These are phyloP conservation scores for Oligophagozyma castellii DNA, from an alignment of 1,139 yeast species.

Conservation along the genomic window DNA sequence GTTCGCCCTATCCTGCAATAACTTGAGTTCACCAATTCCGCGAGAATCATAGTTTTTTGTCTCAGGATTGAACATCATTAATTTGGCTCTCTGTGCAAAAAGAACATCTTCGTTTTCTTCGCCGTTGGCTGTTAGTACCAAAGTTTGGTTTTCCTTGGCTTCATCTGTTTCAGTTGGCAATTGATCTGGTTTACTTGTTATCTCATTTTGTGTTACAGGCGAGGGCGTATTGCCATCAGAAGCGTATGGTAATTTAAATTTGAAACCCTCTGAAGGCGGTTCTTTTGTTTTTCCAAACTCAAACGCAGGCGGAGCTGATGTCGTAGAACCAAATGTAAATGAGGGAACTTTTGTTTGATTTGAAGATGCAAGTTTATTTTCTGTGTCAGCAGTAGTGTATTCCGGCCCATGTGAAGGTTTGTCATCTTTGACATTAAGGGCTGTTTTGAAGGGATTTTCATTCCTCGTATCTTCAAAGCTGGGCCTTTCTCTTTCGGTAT, in stretches of 20 bases:
- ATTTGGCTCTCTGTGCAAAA: conserved; percentile 58
- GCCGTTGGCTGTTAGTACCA: too few species aligned
- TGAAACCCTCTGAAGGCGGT: conserved; percentile 15
- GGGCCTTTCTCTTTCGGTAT: too few species aligned
- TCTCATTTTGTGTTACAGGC: too few species aligned
- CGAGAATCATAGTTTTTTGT: conserved; percentile 40
- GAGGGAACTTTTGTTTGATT: conserved; percentile 11
- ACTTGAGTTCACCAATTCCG: conserved; percentile 75
- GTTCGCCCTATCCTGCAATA: conserved; percentile 42
- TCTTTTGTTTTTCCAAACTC: conserved; percentile 15
- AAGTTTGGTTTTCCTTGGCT: conserved; percentile 2
- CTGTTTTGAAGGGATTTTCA: too few species aligned
- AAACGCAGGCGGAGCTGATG: conserved; percentile 17
- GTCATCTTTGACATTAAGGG: too few species aligned
- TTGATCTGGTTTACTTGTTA: too few species aligned
- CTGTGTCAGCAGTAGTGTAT: too few species aligned
- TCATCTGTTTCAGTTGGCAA: too few species aligned
- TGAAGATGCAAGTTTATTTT: too few species aligned
- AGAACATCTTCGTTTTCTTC: conserved; percentile 68
- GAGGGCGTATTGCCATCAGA: too few species aligned
- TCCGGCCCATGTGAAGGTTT: too few species aligned
- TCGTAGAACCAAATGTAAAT: conserved; percentile 21
- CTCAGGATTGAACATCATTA: conserved; percentile 45
- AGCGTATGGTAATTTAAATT: conserved; percentile 23
- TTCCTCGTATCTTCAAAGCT: too few species aligned